phyloP scores from a whole-genome alignment of 768 basidiomycete genomes.

The Tylopilus sp. region DNA sequence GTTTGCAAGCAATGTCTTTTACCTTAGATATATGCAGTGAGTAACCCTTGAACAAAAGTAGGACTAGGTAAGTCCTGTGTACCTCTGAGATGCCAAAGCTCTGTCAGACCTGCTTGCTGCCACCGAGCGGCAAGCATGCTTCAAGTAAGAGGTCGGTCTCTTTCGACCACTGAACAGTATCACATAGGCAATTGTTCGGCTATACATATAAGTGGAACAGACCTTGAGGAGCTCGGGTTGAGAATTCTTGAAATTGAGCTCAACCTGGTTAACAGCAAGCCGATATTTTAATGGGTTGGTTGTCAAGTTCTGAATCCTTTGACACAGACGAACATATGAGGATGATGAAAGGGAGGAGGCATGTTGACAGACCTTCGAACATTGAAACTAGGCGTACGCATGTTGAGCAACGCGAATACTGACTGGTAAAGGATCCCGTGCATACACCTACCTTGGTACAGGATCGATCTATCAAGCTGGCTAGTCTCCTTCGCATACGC shows the following conservation, averaged over 20 bases:
- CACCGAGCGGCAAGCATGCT: slow-evolving; percentile 76
- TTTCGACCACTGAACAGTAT: slow-evolving; percentile 55
- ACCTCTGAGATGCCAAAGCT: slow-evolving; percentile 59
- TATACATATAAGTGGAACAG: background rate
- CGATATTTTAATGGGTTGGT: slow-evolving; percentile 56
- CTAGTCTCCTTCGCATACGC: too few relatives aligned
- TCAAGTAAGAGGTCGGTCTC: slow-evolving; percentile 62
- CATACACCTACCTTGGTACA: too few relatives aligned
- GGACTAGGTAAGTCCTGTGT: background rate
- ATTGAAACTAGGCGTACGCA: slow-evolving; percentile 47
- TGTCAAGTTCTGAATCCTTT: slow-evolving; percentile 57
- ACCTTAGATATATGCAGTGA: slow-evolving; percentile 34
- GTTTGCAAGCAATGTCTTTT: slow-evolving; percentile 53
- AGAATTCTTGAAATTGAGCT: slow-evolving; percentile 74
- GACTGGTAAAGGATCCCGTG: too few relatives aligned
- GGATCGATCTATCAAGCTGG: too few relatives aligned
- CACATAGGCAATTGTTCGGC: background rate
- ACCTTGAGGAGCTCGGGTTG: slow-evolving; percentile 74
- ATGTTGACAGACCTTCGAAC: slow-evolving; percentile 38
- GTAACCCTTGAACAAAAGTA: background rate
- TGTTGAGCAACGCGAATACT: too few relatives aligned
- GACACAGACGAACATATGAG: background rate
- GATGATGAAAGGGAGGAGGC: background rate
- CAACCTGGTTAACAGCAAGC: slow-evolving; percentile 77
- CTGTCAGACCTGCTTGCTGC: slow-evolving; percentile 53